Base-by-base conservation (phyloP, 352 stramenopile species). In the Globisporangium abappressorium region DNA sequence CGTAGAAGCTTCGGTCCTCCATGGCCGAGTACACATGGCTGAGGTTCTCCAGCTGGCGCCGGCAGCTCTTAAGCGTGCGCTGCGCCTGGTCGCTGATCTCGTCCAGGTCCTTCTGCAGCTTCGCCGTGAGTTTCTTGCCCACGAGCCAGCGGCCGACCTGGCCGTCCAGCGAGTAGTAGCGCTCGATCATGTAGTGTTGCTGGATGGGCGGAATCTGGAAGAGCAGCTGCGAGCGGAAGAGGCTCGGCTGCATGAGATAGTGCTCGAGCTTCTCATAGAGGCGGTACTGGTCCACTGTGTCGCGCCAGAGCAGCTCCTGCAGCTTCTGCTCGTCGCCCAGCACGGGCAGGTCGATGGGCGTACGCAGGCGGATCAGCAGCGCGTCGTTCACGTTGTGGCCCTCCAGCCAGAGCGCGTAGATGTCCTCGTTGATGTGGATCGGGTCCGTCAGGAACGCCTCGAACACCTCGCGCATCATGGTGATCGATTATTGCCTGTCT, bases 211-310 rank as follows among this genome's bases (percentile, higher is more conserved):
- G 84, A 59, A 95, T 89, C 74, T 95, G 88, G 68, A 93, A 91
- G 14, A 95, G 73, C 14, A 94, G 69, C 62, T 95, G 88, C 47
- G 85, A 91, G 34, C 81, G 78, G 33, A 95, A 87, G 12, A 95
- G 78, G 55, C 75, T 89, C 51, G 88, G 88, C 66, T 93, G 85
- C 70, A 87, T 83, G 26, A 94, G 72, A 49, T 92, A 92, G 63
- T 93, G 83, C 76, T 95, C 84, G 55, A 95, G 75, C 70, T 92
- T 90, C 66, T 94, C 84, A 66, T 88, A 93, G 14, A 93, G 77
- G 5, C 88, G 81, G 69, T 95, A 95, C 65, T 95, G 84, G 72
- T 94, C 86, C 57, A 92, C 83, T 0, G 84, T 92, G 74, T 94
- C 82, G 57, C 84, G 74, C 84, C 83, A 92, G 24, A 93, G 70